These are phyloP conservation scores for Plasmodium cynomolgi DNA, from an alignment of 169 alveolate genomes.

Conservation along the genomic window DNA sequence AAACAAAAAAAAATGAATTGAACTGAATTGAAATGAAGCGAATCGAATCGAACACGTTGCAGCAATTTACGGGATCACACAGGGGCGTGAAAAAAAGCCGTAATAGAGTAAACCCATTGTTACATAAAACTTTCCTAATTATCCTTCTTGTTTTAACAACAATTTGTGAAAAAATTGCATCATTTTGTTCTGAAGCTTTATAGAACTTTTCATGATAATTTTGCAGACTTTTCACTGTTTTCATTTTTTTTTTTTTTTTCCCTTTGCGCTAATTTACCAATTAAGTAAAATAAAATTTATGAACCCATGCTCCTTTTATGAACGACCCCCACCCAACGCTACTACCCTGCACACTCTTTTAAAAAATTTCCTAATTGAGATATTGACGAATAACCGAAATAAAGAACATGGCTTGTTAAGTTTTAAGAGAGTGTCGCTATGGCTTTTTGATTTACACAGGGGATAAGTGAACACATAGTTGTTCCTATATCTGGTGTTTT, in stretches of 20 bases:
- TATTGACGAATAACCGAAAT: background rate
- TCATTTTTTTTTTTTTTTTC: background rate
- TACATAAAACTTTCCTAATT: background rate
- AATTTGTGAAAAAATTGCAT: background rate
- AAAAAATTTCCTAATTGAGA: background rate
- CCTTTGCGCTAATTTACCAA: background rate
- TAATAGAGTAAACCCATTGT: background rate
- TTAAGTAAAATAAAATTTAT: slow-evolving; percentile 1
- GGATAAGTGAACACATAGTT: background rate
- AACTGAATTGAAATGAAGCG: background rate
- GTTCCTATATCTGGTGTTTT: background rate
- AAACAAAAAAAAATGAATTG: no score
- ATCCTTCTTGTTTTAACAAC: background rate
- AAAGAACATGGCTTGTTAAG: background rate
- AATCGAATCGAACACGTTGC: background rate
- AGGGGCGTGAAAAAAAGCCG: background rate
- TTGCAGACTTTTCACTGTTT: background rate
- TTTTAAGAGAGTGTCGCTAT: background rate
- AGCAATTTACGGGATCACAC: background rate
- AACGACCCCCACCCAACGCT: background rate
- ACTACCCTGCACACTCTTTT: background rate
- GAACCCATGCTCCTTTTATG: background rate
- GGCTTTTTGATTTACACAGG: background rate
- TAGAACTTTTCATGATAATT: slow-evolving; percentile 4
- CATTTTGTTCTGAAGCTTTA: background rate